Conservation (phyloP, 129 eudicot genomes). For the Artemisia tridentata region DNA sequence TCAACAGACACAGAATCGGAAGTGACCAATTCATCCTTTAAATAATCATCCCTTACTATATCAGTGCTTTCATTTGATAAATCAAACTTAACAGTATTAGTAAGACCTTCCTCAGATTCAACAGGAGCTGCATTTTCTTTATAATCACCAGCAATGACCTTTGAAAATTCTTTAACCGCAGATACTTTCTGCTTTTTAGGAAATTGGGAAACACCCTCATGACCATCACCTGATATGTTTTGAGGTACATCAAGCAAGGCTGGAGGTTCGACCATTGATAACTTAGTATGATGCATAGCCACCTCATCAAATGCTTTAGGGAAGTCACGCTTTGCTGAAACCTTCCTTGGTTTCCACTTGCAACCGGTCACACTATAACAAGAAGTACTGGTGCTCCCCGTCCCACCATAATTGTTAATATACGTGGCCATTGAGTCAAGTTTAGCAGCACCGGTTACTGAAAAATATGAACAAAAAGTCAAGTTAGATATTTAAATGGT, state of each 20-base stretch:
- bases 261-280: not conserved
- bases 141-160: not conserved
- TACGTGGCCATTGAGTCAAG: conserved; percentile 12
- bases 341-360: conserved; percentile 25
- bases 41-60: not conserved
- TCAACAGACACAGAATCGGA: conserved; percentile 2
- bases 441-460: not conserved
- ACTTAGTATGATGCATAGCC: not conserved
- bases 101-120: conserved; percentile 10
- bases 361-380: conserved; percentile 2
- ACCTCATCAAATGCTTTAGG: conserved; percentile 22
- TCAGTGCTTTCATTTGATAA: not conserved
- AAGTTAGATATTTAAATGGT: too few relatives aligned
- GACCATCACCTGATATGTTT: conserved; percentile 2
- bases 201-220: conserved; percentile 2
- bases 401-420: not conserved
- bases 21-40: not conserved
- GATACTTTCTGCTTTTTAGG: conserved; percentile 20
- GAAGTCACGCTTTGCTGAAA: conserved; percentile 29
- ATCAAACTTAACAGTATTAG: not conserved
- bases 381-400: not conserved
- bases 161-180: conserved; percentile 12
- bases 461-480: not conserved
- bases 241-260: conserved; percentile 2
- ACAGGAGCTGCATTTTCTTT: conserved; percentile 4